phyloP scores from a whole-genome alignment of 179 eudicot species.

The Actinidia polygama region DNA sequence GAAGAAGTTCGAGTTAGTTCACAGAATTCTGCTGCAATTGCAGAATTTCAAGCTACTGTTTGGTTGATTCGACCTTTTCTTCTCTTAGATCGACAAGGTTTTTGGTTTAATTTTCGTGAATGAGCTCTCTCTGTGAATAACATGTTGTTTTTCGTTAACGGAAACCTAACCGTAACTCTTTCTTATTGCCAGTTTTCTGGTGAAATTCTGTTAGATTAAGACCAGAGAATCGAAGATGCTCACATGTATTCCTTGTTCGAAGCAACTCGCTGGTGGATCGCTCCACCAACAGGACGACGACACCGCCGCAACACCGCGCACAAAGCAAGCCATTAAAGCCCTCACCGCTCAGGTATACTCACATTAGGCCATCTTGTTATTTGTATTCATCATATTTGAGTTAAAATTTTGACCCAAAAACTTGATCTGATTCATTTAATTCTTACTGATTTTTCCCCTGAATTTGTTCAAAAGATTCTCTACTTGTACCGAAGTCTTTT shows the following conservation, averaged over 20 bases:
- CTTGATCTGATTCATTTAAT: no score
- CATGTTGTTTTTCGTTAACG: background rate
- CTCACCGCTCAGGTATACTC: constrained; percentile 67
- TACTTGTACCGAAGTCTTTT: no score
- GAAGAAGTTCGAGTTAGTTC: background rate
- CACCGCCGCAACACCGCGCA: constrained; percentile 51
- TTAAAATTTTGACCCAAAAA: no score
- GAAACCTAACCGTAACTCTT: constrained; percentile 2
- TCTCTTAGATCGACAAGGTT: background rate
- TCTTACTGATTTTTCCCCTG: no score
- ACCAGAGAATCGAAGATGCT: constrained; percentile 46
- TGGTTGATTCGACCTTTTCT: background rate
- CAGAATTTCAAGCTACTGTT: background rate
- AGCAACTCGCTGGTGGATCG: constrained; percentile 78
- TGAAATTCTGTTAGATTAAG: background rate
- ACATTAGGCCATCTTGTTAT: background rate
- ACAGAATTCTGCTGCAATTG: no score
- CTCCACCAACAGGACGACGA: constrained; percentile 46
- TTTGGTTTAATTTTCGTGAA: background rate
- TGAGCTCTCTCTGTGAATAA: background rate
- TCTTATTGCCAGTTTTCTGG: background rate
- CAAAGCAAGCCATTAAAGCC: constrained; percentile 77
- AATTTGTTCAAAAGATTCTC: no score
- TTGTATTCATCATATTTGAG: no score
- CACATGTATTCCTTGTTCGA: constrained; percentile 91